A percentile compares a stretch with the other conserved stretches of the same genome.
These are phyloP conservation scores for Aspergillus unguis DNA, from an alignment of 2,329 filamentous ascomycete genomes.

Conservation along the genomic window DNA sequence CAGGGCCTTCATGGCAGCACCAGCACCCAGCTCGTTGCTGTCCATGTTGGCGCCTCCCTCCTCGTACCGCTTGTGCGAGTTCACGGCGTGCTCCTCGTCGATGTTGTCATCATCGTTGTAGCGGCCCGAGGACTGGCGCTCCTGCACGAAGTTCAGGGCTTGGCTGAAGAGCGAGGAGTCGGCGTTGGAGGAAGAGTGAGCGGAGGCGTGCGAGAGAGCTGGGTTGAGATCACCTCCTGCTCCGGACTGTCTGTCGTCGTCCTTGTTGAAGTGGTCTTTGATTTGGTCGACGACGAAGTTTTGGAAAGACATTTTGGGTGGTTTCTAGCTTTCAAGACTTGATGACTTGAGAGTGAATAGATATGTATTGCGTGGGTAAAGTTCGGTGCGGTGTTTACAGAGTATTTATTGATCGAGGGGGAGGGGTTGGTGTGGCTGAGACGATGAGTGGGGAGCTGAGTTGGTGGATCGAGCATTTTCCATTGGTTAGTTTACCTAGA, in stretches of 20 bases:
- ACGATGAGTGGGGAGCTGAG: no score
- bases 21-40: conserved; percentile 40
- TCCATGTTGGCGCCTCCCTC: conserved; percentile 42
- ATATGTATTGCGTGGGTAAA: no score
- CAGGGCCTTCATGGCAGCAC: conserved; percentile 57
- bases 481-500: no score
- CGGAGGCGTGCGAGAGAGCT: conserved; percentile 54
- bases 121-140: conserved; percentile 50
- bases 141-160: conserved; percentile 53
- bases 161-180: conserved; percentile 56
- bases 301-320: conserved; percentile 23
- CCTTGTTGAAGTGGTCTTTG: conserved; percentile 14
- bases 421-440: no score
- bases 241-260: conserved; percentile 6
- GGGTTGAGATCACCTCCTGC: conserved; percentile 50
- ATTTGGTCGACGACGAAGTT: conserved; percentile 17
- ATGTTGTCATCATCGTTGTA: conserved; percentile 47
- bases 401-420: no score
- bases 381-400: no score
- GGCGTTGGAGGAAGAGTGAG: conserved; percentile 46
- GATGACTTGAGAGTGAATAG: no score
- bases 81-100: conserved; percentile 65
- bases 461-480: no score
- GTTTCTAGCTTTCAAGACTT: neutral
- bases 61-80: conserved; percentile 74